Conservation (phyloP, 2,329 filamentous ascomycete genomes). For the Epichloe glyceriae region DNA sequence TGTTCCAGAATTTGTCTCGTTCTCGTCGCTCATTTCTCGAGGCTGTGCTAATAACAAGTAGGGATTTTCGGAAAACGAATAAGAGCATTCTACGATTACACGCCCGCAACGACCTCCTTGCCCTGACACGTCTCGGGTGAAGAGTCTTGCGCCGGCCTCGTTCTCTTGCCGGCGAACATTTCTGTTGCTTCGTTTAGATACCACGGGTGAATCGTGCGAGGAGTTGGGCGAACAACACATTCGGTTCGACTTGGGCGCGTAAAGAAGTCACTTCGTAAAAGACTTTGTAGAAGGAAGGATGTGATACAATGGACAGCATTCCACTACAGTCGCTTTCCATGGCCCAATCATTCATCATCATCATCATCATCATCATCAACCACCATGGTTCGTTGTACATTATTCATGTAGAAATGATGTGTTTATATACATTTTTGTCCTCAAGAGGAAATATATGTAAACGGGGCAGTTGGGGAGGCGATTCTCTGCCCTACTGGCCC, state of each 20-base stretch:
- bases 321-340: no score
- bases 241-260: neutral
- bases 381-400: no score
- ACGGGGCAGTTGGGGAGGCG: no score
- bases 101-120: slow-evolving; percentile 58
- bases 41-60: slow-evolving; percentile 20
- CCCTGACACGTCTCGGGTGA: slow-evolving; percentile 19
- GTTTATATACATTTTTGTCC: neutral
- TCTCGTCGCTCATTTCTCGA: no score
- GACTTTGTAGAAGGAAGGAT: neutral
- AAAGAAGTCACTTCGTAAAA: neutral
- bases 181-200: neutral
- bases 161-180: neutral
- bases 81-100: slow-evolving; percentile 64
- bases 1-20: no score
- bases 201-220: neutral
- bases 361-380: no score
- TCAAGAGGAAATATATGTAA: neutral
- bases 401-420: no score
- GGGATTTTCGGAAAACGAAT: slow-evolving; percentile 70
- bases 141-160: neutral
- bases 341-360: no score
- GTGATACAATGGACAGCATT: neutral
- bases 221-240: neutral
- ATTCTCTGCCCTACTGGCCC: no score